Percentiles rank a stretch among this genome's conserved stretches.
Evolutionary conservation across 2,329 filamentous ascomycete genomes (phyloP).

Genomic region (Xylariaceae sp.): DNA sequence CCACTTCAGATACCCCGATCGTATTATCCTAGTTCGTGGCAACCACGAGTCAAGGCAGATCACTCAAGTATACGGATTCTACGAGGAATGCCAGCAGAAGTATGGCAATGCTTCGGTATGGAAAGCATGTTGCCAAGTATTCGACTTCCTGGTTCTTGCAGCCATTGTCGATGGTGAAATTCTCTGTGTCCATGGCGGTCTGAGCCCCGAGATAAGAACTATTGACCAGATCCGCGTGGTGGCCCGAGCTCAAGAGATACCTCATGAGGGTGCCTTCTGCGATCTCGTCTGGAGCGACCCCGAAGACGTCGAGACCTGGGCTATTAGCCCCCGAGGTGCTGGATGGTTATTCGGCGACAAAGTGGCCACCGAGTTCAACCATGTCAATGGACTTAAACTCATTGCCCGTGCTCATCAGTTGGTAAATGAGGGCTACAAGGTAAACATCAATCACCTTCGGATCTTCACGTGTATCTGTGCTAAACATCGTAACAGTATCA

Average conservation of each 20-base stretch:
- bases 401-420: constrained; percentile 97
- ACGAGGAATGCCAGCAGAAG: constrained; percentile 96
- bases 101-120: constrained; percentile 99
- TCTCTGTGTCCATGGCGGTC: constrained; percentile 92
- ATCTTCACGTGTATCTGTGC: constrained; percentile 5
- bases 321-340: constrained; percentile 88
- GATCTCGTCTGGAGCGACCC: constrained; percentile 98
- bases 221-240: constrained; percentile 99
- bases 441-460: constrained; percentile 56
- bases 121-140: constrained; percentile 99
- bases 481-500: constrained; percentile 62
- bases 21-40: constrained; percentile 92
- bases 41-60: constrained; percentile 98
- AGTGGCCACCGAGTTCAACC: constrained; percentile 95
- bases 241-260: constrained; percentile 94
- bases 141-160: constrained; percentile 93
- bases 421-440: constrained; percentile 97
- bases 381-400: constrained; percentile 93
- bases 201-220: constrained; percentile 87
- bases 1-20: constrained; percentile 74
- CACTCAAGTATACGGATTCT: constrained; percentile 98
- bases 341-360: constrained; percentile 97
- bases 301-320: constrained; percentile 95
- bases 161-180: constrained; percentile 98
- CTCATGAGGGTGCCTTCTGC: constrained; percentile 96